These are phyloP conservation scores for Naumovozyma baii DNA, from an alignment of 805 yeast species.

Conservation along the genomic window DNA sequence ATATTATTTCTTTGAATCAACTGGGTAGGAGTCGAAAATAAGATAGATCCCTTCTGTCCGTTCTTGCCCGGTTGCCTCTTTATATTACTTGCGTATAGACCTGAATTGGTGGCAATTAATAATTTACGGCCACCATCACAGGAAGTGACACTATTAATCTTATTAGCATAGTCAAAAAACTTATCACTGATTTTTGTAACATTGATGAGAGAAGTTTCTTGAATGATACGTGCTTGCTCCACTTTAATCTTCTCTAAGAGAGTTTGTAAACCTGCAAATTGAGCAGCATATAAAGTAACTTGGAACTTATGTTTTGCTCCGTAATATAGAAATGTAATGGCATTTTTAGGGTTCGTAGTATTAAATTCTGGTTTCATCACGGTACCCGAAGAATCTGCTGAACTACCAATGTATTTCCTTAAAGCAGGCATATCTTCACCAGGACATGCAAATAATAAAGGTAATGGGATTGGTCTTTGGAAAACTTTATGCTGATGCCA, in stretches of 20 bases:
- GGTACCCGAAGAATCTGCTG: slow-evolving; percentile 26
- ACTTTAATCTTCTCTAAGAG: slow-evolving; percentile 68
- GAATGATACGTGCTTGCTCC: slow-evolving; percentile 68
- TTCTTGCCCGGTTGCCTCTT: slow-evolving; percentile 39
- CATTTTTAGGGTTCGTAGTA: slow-evolving; percentile 23
- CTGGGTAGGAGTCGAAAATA: slow-evolving; percentile 63
- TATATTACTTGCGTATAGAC: slow-evolving; percentile 75
- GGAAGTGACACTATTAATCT: slow-evolving; percentile 85
- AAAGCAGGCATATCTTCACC: slow-evolving; percentile 70
- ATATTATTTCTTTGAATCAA: slow-evolving; percentile 68
- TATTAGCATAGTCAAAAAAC: slow-evolving; percentile 62
- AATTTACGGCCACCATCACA: slow-evolving; percentile 90
- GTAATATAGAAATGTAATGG: slow-evolving; percentile 28
- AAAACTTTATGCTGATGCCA: slow-evolving; percentile 87
- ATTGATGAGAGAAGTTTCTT: slow-evolving; percentile 69
- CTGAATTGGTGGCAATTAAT: slow-evolving; percentile 84
- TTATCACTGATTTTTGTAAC: slow-evolving; percentile 64
- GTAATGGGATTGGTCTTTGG: slow-evolving; percentile 79
- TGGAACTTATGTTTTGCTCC: slow-evolving; percentile 34
- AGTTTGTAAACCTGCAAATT: slow-evolving; percentile 56
- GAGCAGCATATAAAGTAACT: slow-evolving; percentile 36
- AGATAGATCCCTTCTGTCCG: slow-evolving; percentile 37
- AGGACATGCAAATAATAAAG: slow-evolving; percentile 61
- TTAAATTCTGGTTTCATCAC: slow-evolving; percentile 21
- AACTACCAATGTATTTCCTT: slow-evolving; percentile 31